phyloP scores from a whole-genome alignment of 1,284 basidiomycete species.

The Melanopsichium pennsylvanicum region DNA sequence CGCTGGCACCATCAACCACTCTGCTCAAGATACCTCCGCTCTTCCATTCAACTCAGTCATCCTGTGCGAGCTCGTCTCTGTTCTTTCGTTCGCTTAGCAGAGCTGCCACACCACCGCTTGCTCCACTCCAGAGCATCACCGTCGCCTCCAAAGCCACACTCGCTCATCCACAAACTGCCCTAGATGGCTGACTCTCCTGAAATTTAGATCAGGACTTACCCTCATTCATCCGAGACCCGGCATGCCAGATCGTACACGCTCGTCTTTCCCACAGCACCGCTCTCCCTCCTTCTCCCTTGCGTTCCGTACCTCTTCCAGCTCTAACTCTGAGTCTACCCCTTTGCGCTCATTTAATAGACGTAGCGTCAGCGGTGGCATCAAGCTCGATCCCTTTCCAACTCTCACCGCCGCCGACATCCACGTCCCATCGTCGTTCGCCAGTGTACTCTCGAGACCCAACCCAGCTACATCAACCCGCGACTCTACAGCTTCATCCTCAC shows the following conservation, averaged over 20 bases:
- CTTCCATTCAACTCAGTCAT: too few relatives aligned
- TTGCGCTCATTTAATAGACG: constrained; percentile 4
- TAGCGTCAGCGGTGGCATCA: constrained; percentile 31
- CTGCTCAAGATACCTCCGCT: too few relatives aligned
- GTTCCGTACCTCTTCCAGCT: background rate
- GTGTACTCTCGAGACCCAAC: background rate
- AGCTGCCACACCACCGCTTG: too few relatives aligned
- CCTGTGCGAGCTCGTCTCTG: too few relatives aligned
- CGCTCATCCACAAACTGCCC: too few relatives aligned
- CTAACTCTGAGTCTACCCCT: background rate
- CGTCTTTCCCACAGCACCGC: constrained; percentile 13
- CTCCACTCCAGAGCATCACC: too few relatives aligned
- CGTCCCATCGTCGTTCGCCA: constrained; percentile 1
- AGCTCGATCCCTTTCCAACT: constrained; percentile 1
- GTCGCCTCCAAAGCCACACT: too few relatives aligned
- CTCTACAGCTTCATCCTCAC: background rate
- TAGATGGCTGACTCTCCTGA: constrained; percentile 6
- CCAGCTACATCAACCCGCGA: background rate
- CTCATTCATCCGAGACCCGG: background rate
- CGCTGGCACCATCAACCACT: too few relatives aligned
- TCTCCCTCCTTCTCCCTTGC: constrained; percentile 27
- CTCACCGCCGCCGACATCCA: constrained; percentile 8
- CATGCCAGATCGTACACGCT: constrained; percentile 17
- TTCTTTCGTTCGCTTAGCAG: too few relatives aligned
- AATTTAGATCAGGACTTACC: background rate